A percentile compares a stretch with the other conserved stretches of the same genome.
These are phyloP conservation scores for Eucalyptus polyanthemos DNA, from an alignment of 345 rosid genomes.

Conservation along the genomic window DNA sequence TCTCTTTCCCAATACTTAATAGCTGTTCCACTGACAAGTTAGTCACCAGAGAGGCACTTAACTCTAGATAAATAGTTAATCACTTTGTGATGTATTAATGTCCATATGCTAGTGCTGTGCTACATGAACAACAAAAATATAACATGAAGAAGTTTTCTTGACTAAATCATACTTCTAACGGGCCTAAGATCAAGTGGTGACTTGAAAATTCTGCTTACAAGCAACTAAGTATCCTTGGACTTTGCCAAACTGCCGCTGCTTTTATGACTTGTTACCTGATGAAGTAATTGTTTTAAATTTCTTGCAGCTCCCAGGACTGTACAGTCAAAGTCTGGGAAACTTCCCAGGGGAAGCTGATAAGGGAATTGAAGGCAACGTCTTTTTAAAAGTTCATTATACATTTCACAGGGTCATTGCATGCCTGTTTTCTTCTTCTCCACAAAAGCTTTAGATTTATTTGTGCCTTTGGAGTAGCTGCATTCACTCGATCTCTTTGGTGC, in stretches of 20 bases:
- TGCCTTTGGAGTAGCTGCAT: neutral
- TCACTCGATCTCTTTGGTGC: neutral
- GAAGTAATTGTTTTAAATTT: neutral
- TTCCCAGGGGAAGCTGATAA: slow-evolving; percentile 84
- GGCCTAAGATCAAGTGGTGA: too few species aligned
- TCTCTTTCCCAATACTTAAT: too few species aligned
- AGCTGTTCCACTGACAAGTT: too few species aligned
- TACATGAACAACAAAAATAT: too few species aligned
- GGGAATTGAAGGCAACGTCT: slow-evolving; percentile 69
- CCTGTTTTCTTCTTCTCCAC: neutral
- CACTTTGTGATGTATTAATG: too few species aligned
- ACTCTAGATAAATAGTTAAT: too few species aligned
- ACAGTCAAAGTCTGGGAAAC: slow-evolving; percentile 98
- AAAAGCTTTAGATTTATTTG: neutral
- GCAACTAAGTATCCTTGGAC: too few species aligned
- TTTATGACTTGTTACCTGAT: neutral
- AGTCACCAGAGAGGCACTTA: too few species aligned
- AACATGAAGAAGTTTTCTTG: too few species aligned
- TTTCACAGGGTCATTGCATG: neutral
- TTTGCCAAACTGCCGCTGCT: neutral
- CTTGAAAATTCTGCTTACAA: too few species aligned
- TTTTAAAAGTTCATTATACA: neutral
- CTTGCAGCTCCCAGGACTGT: slow-evolving; percentile 79
- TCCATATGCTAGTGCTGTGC: too few species aligned
- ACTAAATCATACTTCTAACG: too few species aligned